A percentile compares a stretch with the other conserved stretches of the same genome.
Evolutionary conservation across 2,329 filamentous ascomycete species (phyloP).

Genomic region (Hortaea werneckii): DNA sequence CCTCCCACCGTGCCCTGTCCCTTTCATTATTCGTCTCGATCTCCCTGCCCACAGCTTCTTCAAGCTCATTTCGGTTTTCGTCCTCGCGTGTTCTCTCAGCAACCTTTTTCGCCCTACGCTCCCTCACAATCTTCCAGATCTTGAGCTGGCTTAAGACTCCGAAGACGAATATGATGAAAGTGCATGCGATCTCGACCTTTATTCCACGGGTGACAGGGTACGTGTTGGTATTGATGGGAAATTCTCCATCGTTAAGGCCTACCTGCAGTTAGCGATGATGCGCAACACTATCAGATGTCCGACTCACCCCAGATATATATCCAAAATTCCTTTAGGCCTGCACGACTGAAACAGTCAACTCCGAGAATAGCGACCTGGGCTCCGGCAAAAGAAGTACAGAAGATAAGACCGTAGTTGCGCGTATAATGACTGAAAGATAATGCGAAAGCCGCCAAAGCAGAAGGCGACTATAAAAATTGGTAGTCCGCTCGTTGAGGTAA

Average conservation of each 20-base stretch:
- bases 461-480: slow-evolving; percentile 68
- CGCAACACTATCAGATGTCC: not conserved
- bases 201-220: slow-evolving; percentile 85
- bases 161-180: slow-evolving; percentile 61
- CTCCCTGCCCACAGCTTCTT: slow-evolving; percentile 59
- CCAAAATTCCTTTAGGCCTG: slow-evolving; percentile 96
- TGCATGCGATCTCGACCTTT: slow-evolving; percentile 69
- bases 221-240: slow-evolving; percentile 63
- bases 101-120: slow-evolving; percentile 38
- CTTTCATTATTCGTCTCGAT: slow-evolving; percentile 52
- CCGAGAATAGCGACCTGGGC: slow-evolving; percentile 71
- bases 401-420: slow-evolving; percentile 66
- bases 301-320: slow-evolving; percentile 70
- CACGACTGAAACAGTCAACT: slow-evolving; percentile 80
- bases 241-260: slow-evolving; percentile 66
- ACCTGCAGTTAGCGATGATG: slow-evolving; percentile 6
- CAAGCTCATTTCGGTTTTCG: slow-evolving; percentile 52
- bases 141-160: slow-evolving; percentile 78
- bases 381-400: slow-evolving; percentile 67
- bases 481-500: slow-evolving; percentile 52
- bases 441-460: slow-evolving; percentile 56
- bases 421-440: slow-evolving; percentile 72
- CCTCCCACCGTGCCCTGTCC: slow-evolving; percentile 65
- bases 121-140: slow-evolving; percentile 69
- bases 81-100: slow-evolving; percentile 40